Evolutionary conservation across 177 flowering plant species (phyloP).

Genomic region (Tripterygium wilfordii): DNA sequence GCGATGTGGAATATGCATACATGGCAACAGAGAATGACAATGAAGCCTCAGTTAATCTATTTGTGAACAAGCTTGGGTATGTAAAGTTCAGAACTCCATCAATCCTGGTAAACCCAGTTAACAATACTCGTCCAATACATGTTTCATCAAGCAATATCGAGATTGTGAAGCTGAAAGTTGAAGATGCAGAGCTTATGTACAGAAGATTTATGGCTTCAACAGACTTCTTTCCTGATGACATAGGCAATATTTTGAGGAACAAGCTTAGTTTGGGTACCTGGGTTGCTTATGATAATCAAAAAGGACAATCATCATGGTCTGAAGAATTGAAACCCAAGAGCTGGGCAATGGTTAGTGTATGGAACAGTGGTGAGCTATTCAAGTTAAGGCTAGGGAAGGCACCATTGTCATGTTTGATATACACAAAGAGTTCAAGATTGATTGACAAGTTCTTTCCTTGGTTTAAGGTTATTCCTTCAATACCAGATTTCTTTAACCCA

Average conservation of each 20-base stretch:
- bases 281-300: slow-evolving; percentile 47
- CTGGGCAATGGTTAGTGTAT: slow-evolving; percentile 77
- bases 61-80: slow-evolving; percentile 37
- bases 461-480: slow-evolving; percentile 27
- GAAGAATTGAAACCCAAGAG: no score
- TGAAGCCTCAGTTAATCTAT: slow-evolving; percentile 48
- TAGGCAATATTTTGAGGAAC: slow-evolving; percentile 36
- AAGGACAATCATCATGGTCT: no score
- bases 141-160: slow-evolving; percentile 20
- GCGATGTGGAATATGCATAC: slow-evolving; percentile 51
- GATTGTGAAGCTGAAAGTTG: slow-evolving; percentile 30
- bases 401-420: slow-evolving; percentile 26
- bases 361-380: slow-evolving; percentile 65
- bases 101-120: slow-evolving; percentile 52
- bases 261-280: slow-evolving; percentile 69
- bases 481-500: slow-evolving; percentile 41
- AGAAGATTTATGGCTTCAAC: slow-evolving; percentile 30
- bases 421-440: slow-evolving; percentile 23
- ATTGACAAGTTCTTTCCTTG: slow-evolving; percentile 39
- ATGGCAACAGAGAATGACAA: slow-evolving; percentile 71
- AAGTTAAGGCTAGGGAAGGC: slow-evolving; percentile 47
- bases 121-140: background rate
- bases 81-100: slow-evolving; percentile 40
- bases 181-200: slow-evolving; percentile 54
- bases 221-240: slow-evolving; percentile 68